Conservation (phyloP, 345 rosid species). For the Aegle marmelos region DNA sequence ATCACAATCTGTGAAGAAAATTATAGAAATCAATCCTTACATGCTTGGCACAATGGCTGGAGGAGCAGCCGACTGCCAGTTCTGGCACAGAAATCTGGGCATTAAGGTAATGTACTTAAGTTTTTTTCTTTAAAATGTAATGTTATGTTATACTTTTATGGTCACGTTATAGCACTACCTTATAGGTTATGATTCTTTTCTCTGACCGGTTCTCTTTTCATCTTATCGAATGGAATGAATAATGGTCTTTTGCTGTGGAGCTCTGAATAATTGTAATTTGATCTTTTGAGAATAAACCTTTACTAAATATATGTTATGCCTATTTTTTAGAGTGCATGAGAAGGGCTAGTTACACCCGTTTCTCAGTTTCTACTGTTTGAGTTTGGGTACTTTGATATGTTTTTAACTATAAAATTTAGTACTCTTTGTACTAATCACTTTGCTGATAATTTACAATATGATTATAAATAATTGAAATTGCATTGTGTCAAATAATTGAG, state of each 20-base stretch:
- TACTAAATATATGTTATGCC: background rate
- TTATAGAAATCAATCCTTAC: conserved; percentile 91
- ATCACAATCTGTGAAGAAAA: conserved; percentile 88
- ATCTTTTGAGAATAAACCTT: no score
- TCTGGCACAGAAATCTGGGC: conserved; percentile 95
- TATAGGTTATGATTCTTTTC: background rate
- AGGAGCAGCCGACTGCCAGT: conserved; percentile 97
- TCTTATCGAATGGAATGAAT: background rate
- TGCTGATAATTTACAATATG: background rate
- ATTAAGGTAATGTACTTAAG: conserved; percentile 53
- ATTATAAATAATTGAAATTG: background rate
- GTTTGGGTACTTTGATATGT: background rate
- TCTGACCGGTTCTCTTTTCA: background rate
- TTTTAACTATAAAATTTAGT: background rate
- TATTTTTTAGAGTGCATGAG: background rate
- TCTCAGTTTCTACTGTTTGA: background rate
- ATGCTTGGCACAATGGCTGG: conserved; percentile 99
- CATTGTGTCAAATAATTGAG: background rate
- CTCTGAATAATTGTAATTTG: background rate
- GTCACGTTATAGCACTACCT: background rate
- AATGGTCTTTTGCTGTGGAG: background rate
- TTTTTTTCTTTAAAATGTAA: background rate
- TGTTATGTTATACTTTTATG: background rate
- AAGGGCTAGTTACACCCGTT: background rate
- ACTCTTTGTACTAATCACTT: background rate